phyloP scores from a whole-genome alignment of 176 grass and related monocot species.

The Aegilops speltoides region DNA sequence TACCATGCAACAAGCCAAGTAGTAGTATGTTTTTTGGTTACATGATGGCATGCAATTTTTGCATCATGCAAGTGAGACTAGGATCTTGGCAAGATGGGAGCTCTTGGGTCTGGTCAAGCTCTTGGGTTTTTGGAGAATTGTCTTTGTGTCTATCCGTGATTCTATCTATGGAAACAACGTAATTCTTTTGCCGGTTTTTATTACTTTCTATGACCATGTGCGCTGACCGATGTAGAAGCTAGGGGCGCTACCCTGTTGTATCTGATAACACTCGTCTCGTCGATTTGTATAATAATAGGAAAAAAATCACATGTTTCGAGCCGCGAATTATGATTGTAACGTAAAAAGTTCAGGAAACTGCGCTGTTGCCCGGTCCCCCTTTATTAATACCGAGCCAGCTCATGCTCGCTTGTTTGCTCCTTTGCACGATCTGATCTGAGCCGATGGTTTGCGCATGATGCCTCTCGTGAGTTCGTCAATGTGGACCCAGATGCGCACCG shows the following conservation, averaged over 20 bases:
- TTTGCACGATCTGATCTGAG: not conserved
- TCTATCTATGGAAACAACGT: not conserved
- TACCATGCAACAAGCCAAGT: constrained; percentile 28
- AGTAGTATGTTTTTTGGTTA: not conserved
- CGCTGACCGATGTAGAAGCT: not conserved
- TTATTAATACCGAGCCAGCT: not conserved
- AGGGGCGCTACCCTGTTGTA: not conserved
- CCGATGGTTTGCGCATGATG: not conserved
- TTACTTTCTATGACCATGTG: not conserved
- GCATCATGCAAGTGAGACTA: no score
- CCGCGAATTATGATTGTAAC: not conserved
- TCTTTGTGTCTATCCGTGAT: not conserved
- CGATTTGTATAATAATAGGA: not conserved
- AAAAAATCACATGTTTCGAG: not conserved
- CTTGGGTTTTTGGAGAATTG: not conserved
- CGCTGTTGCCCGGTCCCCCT: not conserved
- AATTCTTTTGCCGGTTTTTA: not conserved
- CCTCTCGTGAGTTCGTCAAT: not conserved
- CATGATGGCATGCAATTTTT: not conserved
- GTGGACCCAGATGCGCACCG: not conserved
- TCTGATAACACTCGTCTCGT: no score
- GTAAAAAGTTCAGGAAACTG: not conserved
- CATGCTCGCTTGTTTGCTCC: not conserved
- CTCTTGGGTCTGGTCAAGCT: not conserved
- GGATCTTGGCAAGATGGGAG: not conserved